Percentiles rank a stretch among this genome's conserved stretches.
Conservation (phyloP, 495 filamentous ascomycete species). For the Penicillium taxi region DNA sequence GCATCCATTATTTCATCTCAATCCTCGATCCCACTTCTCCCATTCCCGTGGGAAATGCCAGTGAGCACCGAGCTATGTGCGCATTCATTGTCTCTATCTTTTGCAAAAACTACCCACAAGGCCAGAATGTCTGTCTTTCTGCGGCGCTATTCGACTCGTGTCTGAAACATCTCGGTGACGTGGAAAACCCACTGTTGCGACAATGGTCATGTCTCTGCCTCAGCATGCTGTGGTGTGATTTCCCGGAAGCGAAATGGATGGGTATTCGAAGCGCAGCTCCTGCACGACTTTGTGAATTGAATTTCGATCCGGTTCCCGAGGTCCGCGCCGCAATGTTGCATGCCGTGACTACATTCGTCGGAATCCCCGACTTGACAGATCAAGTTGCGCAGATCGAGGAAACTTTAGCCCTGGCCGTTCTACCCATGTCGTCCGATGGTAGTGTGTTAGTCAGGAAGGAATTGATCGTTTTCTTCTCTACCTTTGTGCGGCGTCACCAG, state of each 20-base stretch:
- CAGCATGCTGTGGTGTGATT: conserved; percentile 88
- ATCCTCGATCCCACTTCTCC: conserved; percentile 77
- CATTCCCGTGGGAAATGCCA: conserved; percentile 75
- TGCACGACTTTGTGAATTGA: conserved; percentile 65
- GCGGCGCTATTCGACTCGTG: conserved; percentile 76
- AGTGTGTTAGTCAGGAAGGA: conserved; percentile 91
- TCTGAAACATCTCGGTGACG: conserved; percentile 69
- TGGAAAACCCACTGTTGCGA: conserved; percentile 77
- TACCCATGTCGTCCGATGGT: conserved; percentile 84
- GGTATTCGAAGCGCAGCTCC: conserved; percentile 79
- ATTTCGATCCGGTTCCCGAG: conserved; percentile 86
- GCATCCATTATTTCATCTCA: conserved; percentile 89
- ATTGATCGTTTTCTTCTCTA: conserved; percentile 84
- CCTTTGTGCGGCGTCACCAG: conserved; percentile 84
- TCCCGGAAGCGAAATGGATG: conserved; percentile 87
- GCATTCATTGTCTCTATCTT: conserved; percentile 96
- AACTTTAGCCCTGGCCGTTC: conserved; percentile 70
- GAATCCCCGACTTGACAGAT: conserved; percentile 85
- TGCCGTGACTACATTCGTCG: conserved; percentile 86
- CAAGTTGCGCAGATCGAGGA: conserved; percentile 88
- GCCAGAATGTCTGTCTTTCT: conserved; percentile 79
- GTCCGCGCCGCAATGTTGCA: conserved; percentile 89
- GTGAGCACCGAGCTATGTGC: conserved; percentile 97
- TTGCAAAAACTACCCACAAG: conserved; percentile 85
- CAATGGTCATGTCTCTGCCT: conserved; percentile 97